phyloP scores from a whole-genome alignment of 768 basidiomycete species.

The Stropharia rugosoannulata region DNA sequence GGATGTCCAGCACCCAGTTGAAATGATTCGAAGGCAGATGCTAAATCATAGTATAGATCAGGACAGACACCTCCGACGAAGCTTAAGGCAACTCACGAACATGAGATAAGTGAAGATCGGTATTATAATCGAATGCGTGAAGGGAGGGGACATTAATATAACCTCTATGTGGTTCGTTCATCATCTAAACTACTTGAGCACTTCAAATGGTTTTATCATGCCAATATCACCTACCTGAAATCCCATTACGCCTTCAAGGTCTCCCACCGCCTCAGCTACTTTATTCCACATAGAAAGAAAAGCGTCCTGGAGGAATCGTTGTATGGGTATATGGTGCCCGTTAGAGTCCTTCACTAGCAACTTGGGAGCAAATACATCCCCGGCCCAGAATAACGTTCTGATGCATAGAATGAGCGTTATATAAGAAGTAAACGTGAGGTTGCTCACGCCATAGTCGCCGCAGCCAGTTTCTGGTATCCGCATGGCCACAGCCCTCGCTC shows the following conservation, averaged over 20 bases:
- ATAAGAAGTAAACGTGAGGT: neutral
- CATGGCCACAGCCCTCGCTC: constrained; percentile 91
- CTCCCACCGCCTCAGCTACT: constrained; percentile 66
- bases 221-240: constrained; percentile 64
- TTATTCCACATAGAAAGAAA: constrained; percentile 78
- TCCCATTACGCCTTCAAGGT: constrained; percentile 79
- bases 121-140: constrained; percentile 90
- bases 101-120: constrained; percentile 83
- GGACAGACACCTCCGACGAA: neutral
- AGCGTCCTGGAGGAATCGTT: constrained; percentile 78
- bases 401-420: neutral
- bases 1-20: constrained; percentile 89
- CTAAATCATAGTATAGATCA: constrained; percentile 32
- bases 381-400: constrained; percentile 93
- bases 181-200: constrained; percentile 42
- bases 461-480: constrained; percentile 92
- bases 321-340: constrained; percentile 61
- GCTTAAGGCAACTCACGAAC: constrained; percentile 53
- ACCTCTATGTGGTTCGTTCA: constrained; percentile 95
- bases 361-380: constrained; percentile 82
- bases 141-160: constrained; percentile 83
- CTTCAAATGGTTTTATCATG: neutral
- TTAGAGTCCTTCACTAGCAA: constrained; percentile 48
- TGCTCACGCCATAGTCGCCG: constrained; percentile 87
- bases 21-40: constrained; percentile 86